These are phyloP conservation scores for Biscogniauxia marginata DNA, from an alignment of 2,329 filamentous ascomycete genomes.

Conservation along the genomic window DNA sequence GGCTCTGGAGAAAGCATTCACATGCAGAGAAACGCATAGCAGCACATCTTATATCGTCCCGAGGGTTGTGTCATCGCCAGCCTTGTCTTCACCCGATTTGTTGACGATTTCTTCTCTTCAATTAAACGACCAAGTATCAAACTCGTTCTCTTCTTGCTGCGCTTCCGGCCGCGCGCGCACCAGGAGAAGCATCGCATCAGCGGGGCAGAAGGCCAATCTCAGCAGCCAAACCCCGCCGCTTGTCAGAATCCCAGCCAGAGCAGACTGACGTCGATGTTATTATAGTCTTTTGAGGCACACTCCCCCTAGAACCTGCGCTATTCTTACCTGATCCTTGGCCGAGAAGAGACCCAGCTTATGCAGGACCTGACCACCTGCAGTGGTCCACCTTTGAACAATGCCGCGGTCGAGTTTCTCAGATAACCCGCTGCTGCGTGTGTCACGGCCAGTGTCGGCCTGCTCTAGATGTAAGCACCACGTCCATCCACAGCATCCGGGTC, in stretches of 20 bases:
- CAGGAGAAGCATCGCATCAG: neutral
- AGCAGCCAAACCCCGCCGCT: neutral
- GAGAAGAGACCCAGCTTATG: neutral
- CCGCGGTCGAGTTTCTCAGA: constrained; percentile 42
- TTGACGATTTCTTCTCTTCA: neutral
- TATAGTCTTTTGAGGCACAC: neutral
- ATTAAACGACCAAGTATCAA: neutral
- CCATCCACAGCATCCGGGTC: constrained; percentile 3
- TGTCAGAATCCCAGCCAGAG: neutral
- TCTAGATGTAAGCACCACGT: constrained; percentile 59
- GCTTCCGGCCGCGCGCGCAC: neutral
- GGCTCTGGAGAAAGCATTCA: neutral
- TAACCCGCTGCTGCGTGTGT: constrained; percentile 67
- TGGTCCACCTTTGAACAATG: constrained; percentile 27
- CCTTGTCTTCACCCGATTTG: neutral
- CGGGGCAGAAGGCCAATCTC: neutral
- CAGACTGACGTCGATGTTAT: neutral
- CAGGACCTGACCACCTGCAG: neutral
- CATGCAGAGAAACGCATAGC: neutral
- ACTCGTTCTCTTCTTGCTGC: neutral
- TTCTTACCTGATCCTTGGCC: neutral
- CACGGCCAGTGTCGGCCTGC: constrained; percentile 75
- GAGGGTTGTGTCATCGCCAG: neutral
- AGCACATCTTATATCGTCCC: neutral
- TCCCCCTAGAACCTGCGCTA: neutral